Evolutionary conservation across 139 green algal species (phyloP).

Genomic region (Chlamydomonas sp.): DNA sequence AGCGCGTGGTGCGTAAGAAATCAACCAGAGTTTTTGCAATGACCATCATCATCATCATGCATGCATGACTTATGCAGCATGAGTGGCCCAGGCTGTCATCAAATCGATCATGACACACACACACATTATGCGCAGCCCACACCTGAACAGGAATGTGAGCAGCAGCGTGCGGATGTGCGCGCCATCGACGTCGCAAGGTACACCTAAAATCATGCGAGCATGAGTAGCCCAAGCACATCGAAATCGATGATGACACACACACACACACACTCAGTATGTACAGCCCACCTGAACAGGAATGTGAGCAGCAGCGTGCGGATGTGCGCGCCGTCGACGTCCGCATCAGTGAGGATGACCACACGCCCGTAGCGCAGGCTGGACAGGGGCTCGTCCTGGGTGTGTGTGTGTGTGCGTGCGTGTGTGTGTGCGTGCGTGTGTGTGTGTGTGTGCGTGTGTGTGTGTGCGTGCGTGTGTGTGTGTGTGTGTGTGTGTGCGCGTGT

Average conservation of each 20-base stretch:
- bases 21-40: too few relatives aligned
- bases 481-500: too few relatives aligned
- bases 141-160: constrained; percentile 95
- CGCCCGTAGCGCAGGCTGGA: constrained; percentile 55
- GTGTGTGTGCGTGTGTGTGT: too few relatives aligned
- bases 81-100: not conserved
- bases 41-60: too few relatives aligned
- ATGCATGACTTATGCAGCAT: too few relatives aligned
- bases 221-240: not conserved
- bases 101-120: too few relatives aligned
- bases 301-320: constrained; percentile 97
- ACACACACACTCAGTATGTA: too few relatives aligned
- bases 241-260: too few relatives aligned
- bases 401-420: not conserved
- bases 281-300: constrained; percentile 81
- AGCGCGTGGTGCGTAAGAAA: too few relatives aligned
- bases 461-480: too few relatives aligned
- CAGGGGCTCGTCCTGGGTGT: not conserved
- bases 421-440: too few relatives aligned
- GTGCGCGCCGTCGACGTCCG: constrained; percentile 96
- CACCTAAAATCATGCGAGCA: not conserved
- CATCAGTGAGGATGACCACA: constrained; percentile 96
- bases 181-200: constrained; percentile 81
- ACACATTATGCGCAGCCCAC: too few relatives aligned
- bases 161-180: constrained; percentile 97